Conservation (phyloP, 2,329 filamentous ascomycete species). For the Grosmannia huntii region DNA sequence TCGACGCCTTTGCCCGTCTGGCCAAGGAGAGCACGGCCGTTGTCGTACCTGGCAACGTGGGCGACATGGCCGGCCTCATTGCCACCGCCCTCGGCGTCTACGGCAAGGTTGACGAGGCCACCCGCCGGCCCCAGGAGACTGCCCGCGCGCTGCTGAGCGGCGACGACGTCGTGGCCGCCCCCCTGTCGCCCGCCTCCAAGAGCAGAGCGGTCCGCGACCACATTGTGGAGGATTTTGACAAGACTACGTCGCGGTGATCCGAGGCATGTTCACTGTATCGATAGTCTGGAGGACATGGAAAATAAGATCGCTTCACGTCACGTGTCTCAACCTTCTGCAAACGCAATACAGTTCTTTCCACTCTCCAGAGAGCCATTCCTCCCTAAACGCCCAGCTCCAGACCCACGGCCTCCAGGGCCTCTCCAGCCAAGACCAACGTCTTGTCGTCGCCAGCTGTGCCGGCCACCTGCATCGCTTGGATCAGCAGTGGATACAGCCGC, state of each 20-base stretch:
- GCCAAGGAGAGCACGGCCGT: constrained; percentile 93
- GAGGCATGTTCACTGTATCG: not conserved
- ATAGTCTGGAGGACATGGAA: not conserved
- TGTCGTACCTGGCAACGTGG: constrained; percentile 92
- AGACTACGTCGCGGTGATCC: constrained; percentile 10
- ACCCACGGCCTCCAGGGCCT: constrained; percentile 50
- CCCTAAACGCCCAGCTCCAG: constrained; percentile 32
- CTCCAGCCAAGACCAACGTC: constrained; percentile 42
- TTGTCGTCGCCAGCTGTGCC: constrained; percentile 45
- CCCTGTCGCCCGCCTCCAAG: not conserved
- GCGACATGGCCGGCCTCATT: constrained; percentile 94
- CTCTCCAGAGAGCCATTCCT: no score
- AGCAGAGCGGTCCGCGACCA: constrained; percentile 13
- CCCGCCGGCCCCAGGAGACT: constrained; percentile 56
- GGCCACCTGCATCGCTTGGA: constrained; percentile 47
- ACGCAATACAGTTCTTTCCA: not conserved
- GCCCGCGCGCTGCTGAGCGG: constrained; percentile 35
- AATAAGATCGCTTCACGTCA: not conserved
- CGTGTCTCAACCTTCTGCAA: not conserved
- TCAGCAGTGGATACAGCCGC: constrained; percentile 66
- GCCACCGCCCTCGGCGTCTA: constrained; percentile 92
- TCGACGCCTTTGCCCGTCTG: constrained; percentile 78
- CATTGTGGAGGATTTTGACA: constrained; percentile 18
- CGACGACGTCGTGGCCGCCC: constrained; percentile 3
- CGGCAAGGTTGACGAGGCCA: constrained; percentile 76